Base-by-base conservation (phyloP, 495 filamentous ascomycete genomes). In the Rostrohypoxylon terebratum region DNA sequence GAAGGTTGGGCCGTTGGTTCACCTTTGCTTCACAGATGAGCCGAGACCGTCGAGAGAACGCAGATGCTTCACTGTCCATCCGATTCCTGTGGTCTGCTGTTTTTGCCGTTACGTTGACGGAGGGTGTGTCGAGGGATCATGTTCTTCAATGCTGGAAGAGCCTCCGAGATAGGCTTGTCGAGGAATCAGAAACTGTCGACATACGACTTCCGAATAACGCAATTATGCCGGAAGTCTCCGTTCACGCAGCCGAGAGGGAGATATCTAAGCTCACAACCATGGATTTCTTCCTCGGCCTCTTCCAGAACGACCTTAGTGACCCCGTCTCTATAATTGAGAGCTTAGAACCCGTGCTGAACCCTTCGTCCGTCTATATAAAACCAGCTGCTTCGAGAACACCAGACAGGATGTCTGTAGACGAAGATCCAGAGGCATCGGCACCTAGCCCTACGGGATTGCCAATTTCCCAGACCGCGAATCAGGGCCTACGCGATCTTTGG, bases 251-350 rank as follows among this genome's bases (percentile, higher is more conserved):
- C 11, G 94, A 97, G 51, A 90, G 93, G 33, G 96, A 99, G 75
- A 92, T 97, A 25, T 93, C 92, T 50, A 92, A 94, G 75, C 83
- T 98, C 13, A 97, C 92, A 13, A 98, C 94, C 0, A 94, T 96
- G 88, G 96, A 97, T 74, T 98, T 97, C 80, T 98, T 99, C 80
- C 84, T 92, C 66, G 91, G 89, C 31, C 88, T 99, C 0, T 97
- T 98, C 71, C 84, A 86, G 38, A 84, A 86, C 10, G 84, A 87
- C 44, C 79, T 87, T 34, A 87, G 88, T 38, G 89, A 97, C 74
- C 91, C 96, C 0, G 85, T 93, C 4, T 87, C 89, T 8, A 86
- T 97, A 3, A 97, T 99, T 71, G 94, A 97, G 71, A 96, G 88
- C 40, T 83, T 99, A 34, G 96, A 99, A 72, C 96, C 96, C 1